Conservation (phyloP, 805 yeast species). For the Maudiozyma bulderi region DNA sequence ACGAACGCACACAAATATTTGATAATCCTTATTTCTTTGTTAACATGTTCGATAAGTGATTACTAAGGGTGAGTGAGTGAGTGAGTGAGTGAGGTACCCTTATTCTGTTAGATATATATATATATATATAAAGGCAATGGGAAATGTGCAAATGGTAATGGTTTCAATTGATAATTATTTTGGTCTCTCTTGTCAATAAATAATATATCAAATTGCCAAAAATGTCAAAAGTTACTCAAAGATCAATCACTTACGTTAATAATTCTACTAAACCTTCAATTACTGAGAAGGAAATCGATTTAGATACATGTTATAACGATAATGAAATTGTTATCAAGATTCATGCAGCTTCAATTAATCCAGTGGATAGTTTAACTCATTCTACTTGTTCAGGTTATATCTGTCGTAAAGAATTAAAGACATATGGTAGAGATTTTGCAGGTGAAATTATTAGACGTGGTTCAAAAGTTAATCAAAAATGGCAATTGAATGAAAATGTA, state of each 20-base stretch:
- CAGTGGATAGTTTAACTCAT: constrained; percentile 20
- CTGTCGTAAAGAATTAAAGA: constrained; percentile 9
- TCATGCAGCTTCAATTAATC: constrained; percentile 27
- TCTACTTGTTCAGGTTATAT: constrained; percentile 7
- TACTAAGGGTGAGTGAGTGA: no score
- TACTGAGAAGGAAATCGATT: constrained; percentile 14
- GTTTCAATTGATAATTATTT: no score
- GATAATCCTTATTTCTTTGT: no score
- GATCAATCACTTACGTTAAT: constrained; percentile 19
- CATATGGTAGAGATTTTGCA: constrained; percentile 22
- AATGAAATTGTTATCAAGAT: constrained; percentile 23
- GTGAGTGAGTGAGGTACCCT: no score
- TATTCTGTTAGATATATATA: no score
- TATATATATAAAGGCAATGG: no score
- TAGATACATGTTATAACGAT: constrained; percentile 16
- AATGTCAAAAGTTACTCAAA: constrained; percentile 10
- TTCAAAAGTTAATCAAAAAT: constrained; percentile 8
- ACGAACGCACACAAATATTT: no score
- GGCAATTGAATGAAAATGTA: constrained; percentile 22
- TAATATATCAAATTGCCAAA: no score
- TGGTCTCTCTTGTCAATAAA: no score
- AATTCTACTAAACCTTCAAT: constrained; percentile 13
- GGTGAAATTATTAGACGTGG: constrained; percentile 25
- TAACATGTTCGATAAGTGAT: no score
- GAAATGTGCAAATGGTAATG: no score